Conservation (phyloP, 352 stramenopile species). For the Pythium phragmiticola region DNA sequence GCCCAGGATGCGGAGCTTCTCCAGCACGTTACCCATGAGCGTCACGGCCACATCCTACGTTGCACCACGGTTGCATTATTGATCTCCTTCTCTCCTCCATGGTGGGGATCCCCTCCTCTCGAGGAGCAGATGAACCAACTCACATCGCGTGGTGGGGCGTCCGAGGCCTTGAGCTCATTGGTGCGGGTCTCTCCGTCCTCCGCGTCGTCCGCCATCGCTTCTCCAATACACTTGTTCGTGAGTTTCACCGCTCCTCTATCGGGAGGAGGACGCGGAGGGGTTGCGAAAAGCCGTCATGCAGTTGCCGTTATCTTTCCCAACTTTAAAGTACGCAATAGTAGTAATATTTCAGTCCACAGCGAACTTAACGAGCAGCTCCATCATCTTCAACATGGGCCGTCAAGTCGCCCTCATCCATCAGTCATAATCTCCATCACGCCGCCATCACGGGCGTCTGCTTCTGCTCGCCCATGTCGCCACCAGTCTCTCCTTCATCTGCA, state of each 20-base stretch:
- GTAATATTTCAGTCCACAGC: conserved; percentile 23
- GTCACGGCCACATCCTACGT: conserved; percentile 71
- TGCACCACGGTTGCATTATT: neutral
- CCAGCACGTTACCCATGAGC: conserved; percentile 80
- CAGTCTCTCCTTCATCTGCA: conserved; percentile 3
- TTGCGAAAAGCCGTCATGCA: conserved; percentile 11
- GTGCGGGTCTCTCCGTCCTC: conserved; percentile 29
- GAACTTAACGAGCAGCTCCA: conserved; percentile 17
- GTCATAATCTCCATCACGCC: conserved; percentile 4
- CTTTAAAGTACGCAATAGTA: conserved; percentile 3
- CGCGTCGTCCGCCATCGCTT: conserved; percentile 33
- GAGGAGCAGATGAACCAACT: neutral
- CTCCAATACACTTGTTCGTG: neutral
- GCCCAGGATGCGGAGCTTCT: conserved; percentile 78
- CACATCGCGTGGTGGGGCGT: conserved; percentile 31
- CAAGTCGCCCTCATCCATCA: neutral
- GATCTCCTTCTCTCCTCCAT: neutral
- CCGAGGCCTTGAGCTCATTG: conserved; percentile 28
- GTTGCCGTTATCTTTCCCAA: neutral
- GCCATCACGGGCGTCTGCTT: conserved; percentile 6
- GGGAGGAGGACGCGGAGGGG: neutral
- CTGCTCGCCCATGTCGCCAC: conserved; percentile 6
- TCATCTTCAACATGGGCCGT: conserved; percentile 5
- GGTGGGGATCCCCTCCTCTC: too few species aligned
- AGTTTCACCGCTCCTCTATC: neutral